Conservation (phyloP, 2,329 filamentous ascomycete genomes). For the Aspergillus amoenus region DNA sequence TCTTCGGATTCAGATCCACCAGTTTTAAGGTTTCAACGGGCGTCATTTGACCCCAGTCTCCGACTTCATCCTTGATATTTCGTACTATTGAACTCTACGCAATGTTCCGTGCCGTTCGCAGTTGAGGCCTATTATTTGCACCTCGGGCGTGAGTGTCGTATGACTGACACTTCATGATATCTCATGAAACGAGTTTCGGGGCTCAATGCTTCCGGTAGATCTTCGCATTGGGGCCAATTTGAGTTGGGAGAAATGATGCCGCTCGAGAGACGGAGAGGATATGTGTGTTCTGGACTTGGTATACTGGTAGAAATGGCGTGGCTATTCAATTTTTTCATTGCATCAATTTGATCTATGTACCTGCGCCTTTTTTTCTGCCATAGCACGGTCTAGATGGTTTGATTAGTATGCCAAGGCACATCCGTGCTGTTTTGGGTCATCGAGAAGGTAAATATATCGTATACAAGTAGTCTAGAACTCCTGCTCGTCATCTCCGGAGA, state of each 20-base stretch:
- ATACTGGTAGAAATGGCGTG: background rate
- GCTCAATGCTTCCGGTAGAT: background rate
- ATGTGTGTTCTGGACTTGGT: background rate
- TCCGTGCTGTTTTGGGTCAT: constrained; percentile 18
- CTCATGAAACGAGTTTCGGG: background rate
- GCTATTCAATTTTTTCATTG: constrained; percentile 21
- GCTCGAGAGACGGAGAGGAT: no score
- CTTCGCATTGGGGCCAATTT: background rate
- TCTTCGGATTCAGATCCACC: background rate
- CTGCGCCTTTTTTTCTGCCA: constrained; percentile 12
- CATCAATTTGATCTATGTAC: constrained; percentile 19
- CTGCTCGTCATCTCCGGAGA: constrained; percentile 80
- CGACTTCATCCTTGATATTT: background rate
- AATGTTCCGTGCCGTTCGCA: background rate
- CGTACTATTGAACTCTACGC: background rate
- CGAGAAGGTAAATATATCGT: constrained; percentile 15
- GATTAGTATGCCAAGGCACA: constrained; percentile 18
- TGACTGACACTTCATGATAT: background rate
- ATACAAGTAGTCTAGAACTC: constrained; percentile 65
- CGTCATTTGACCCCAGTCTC: background rate
- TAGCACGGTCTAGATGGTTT: constrained; percentile 13
- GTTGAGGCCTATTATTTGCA: background rate
- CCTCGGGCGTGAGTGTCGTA: background rate
- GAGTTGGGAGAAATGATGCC: background rate
- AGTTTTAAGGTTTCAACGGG: background rate